These are phyloP conservation scores for Solanum tarapatanum DNA, from an alignment of 257 asterid genomes.

Conservation along the genomic window DNA sequence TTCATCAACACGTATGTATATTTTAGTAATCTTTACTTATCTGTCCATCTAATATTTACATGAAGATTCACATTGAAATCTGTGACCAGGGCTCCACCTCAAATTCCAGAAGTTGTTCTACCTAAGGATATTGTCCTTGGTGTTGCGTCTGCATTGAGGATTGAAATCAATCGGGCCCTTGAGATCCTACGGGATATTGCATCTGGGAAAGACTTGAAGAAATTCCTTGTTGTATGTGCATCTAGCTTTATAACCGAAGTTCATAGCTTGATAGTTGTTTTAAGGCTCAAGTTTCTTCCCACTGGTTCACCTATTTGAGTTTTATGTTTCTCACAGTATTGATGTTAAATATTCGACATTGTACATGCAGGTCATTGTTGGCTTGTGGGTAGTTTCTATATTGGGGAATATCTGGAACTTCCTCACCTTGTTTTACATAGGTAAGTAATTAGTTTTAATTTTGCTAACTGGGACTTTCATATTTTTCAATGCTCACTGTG, in stretches of 20 bases:
- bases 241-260: not conserved
- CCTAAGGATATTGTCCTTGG: slow-evolving; percentile 61
- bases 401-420: slow-evolving; percentile 62
- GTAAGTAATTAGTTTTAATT: slow-evolving; percentile 20
- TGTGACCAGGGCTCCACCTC: slow-evolving; percentile 60
- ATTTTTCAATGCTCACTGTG: not conserved
- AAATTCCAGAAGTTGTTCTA: slow-evolving; percentile 52
- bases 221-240: slow-evolving; percentile 59
- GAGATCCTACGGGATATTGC: slow-evolving; percentile 56
- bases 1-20: slow-evolving; percentile 60
- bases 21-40: not conserved
- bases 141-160: slow-evolving; percentile 59
- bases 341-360: not conserved
- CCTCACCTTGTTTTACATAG: slow-evolving; percentile 59
- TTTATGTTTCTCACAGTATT: not conserved
- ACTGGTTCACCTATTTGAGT: slow-evolving; percentile 1
- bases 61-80: not conserved
- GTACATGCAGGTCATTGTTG: slow-evolving; percentile 45
- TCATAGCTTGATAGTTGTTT: not conserved
- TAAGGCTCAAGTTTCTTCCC: not conserved
- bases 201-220: slow-evolving; percentile 68
- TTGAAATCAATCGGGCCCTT: slow-evolving; percentile 52
- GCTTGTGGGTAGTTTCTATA: slow-evolving; percentile 60
- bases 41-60: not conserved
- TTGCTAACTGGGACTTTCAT: not conserved